Percentiles rank a stretch among this genome's conserved stretches.
Evolutionary conservation across 1,284 basidiomycete species (phyloP).

Genomic region (Baeospora myosura): DNA sequence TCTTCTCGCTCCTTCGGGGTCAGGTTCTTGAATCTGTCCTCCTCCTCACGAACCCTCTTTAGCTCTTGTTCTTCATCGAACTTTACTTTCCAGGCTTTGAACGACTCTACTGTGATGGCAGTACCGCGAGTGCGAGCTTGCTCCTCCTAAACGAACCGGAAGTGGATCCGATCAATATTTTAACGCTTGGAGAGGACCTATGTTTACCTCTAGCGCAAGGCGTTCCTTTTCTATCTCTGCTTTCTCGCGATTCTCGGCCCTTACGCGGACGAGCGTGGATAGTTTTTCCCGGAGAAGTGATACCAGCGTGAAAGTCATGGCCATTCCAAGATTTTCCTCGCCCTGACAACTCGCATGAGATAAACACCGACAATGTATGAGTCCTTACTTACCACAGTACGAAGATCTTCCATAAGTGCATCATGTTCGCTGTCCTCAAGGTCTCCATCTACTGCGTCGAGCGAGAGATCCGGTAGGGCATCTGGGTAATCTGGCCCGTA

Average conservation of each 20-base stretch:
- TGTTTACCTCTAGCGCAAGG: slow-evolving; percentile 63
- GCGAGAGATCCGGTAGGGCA: slow-evolving; percentile 65
- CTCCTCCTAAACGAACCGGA: slow-evolving; percentile 57
- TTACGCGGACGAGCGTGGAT: slow-evolving; percentile 52
- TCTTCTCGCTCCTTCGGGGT: slow-evolving; percentile 88
- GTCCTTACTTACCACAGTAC: slow-evolving; percentile 48
- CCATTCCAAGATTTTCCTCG: slow-evolving; percentile 89
- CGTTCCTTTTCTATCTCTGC: slow-evolving; percentile 69
- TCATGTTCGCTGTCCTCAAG: slow-evolving; percentile 54
- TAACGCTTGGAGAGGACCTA: too few relatives aligned
- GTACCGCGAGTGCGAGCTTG: slow-evolving; percentile 87
- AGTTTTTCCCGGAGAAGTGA: slow-evolving; percentile 82
- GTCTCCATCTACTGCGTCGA: slow-evolving; percentile 67
- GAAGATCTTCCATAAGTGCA: slow-evolving; percentile 53
- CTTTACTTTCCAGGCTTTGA: slow-evolving; percentile 74
- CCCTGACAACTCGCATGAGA: slow-evolving; percentile 43
- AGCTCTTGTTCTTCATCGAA: slow-evolving; percentile 67
- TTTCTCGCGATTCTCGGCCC: slow-evolving; percentile 50
- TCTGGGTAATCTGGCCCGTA: slow-evolving; percentile 40
- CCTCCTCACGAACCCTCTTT: slow-evolving; percentile 67
- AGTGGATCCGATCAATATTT: neutral
- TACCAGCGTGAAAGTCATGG: slow-evolving; percentile 95
- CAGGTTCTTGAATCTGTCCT: slow-evolving; percentile 72
- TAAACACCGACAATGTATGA: neutral
- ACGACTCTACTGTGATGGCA: slow-evolving; percentile 77